Base-by-base conservation (phyloP, 352 stramenopile species). In the Thraustochytrium sp. region DNA sequence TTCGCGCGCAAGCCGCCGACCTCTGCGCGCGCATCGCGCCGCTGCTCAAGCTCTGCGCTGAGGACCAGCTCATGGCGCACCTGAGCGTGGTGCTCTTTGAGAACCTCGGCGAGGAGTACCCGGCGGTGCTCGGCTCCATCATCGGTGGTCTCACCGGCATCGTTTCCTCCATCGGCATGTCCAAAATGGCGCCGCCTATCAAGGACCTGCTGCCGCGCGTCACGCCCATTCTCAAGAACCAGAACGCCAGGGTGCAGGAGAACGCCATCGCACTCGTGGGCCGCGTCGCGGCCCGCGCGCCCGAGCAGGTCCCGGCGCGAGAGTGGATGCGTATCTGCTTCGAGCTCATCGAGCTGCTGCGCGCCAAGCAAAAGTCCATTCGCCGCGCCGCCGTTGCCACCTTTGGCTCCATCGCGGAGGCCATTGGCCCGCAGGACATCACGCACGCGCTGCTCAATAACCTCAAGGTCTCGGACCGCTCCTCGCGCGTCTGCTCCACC, bases 321-420 rank as follows among this genome's bases (percentile, higher is more conserved):
- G 97, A 99, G 91, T 99, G 97, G 97, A 99, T 99, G 96, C 92
- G 97, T 16, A 99, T 99, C 75, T 99, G 96, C 89, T 99, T 99
- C 84, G 96, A 99, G 87, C 89, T 99, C 42, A 89, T 99, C 42
- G 97, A 99, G 80, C 97, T 99, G 92, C 90, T 99, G 0, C 99
- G 98, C 87, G 97, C 97, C 0, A 95, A 99, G 89, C 99, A 99
- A 88, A 99, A 99, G 89, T 94, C 94, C 13, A 99, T 99, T 85
- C 93, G 95, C 8, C 92, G 96, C 82, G 97, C 97, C 36, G 93
- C 96, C 21, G 96, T 99, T 3, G 99, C 98, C 89, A 99, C 97
- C 31, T 99, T 99, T 87, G 97, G 97, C 9, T 99, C 99, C 88
- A 99, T 99, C 88, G 97, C 97, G 42, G 95, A 96, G 89, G 97